Percentiles rank a stretch among this genome's conserved stretches.
These are phyloP conservation scores for Pseudonectria foliicola DNA, from an alignment of 2,329 filamentous ascomycete species.

Conservation along the genomic window DNA sequence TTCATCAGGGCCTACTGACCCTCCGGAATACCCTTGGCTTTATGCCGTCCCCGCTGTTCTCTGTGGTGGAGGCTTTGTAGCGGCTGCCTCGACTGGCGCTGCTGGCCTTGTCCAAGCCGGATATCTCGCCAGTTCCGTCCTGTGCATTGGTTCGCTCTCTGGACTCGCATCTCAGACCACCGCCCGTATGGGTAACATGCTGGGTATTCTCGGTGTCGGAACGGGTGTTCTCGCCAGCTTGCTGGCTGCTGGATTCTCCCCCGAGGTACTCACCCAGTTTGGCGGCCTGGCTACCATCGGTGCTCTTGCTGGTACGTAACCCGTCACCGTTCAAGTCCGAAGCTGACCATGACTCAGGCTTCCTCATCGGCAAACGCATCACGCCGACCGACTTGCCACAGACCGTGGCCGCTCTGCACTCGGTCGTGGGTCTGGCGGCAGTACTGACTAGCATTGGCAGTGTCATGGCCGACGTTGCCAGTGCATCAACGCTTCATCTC, in stretches of 20 bases:
- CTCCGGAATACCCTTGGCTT: constrained; percentile 81
- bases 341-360: constrained; percentile 35
- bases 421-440: constrained; percentile 81
- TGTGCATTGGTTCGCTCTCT: constrained; percentile 80
- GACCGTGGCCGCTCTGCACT: constrained; percentile 82
- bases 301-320: constrained; percentile 47
- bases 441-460: constrained; percentile 85
- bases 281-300: constrained; percentile 68
- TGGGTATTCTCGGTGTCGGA: constrained; percentile 79
- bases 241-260: constrained; percentile 70
- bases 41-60: constrained; percentile 71
- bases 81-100: constrained; percentile 72
- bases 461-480: constrained; percentile 65
- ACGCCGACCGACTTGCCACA: constrained; percentile 84
- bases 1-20: constrained; percentile 62
- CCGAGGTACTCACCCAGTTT: constrained; percentile 74
- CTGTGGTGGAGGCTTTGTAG: constrained; percentile 75
- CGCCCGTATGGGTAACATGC: constrained; percentile 75
- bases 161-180: constrained; percentile 76
- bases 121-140: constrained; percentile 74
- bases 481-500: constrained; percentile 72
- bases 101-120: constrained; percentile 81
- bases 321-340: not conserved
- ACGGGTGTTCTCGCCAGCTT: constrained; percentile 79
- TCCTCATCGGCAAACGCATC: constrained; percentile 76